These are phyloP conservation scores for Nymphaea thermarum DNA, from an alignment of 164 flowering plant species.

Conservation along the genomic window DNA sequence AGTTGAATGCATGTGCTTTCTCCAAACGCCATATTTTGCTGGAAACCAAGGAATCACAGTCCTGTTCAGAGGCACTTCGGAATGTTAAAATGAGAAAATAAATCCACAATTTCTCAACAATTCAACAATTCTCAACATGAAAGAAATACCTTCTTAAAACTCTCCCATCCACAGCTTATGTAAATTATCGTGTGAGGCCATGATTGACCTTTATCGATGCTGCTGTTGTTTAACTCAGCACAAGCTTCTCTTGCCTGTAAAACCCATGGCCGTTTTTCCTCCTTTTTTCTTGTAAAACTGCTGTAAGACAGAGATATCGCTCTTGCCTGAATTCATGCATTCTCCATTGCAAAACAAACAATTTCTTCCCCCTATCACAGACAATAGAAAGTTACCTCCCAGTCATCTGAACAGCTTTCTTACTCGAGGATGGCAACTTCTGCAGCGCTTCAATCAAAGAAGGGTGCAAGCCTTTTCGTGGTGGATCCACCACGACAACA, in stretches of 20 bases:
- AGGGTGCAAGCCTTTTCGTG: conserved; percentile 80
- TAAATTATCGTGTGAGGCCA: conserved; percentile 78
- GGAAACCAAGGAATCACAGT: conserved; percentile 67
- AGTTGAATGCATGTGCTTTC: conserved; percentile 87
- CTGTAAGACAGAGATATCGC: background rate
- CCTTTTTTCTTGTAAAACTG: conserved; percentile 40
- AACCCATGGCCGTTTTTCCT: conserved; percentile 94
- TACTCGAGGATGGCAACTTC: conserved; percentile 25
- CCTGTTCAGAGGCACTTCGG: conserved; percentile 29
- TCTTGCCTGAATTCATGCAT: background rate
- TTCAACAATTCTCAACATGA: background rate
- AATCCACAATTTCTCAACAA: background rate
- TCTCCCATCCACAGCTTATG: conserved; percentile 97
- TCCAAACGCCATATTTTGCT: conserved; percentile 68
- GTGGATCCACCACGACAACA: conserved; percentile 92
- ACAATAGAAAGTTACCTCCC: conserved; percentile 30
- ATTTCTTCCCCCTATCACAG: background rate
- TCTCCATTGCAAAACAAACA: background rate
- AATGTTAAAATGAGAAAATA: background rate
- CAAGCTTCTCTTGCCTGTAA: conserved; percentile 68
- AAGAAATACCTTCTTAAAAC: conserved; percentile 74
- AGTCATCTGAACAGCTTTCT: conserved; percentile 22
- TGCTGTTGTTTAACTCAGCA: conserved; percentile 34
- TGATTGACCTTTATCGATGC: conserved; percentile 23
- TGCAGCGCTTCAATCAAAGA: conserved; percentile 49